Conservation (phyloP, 164 flowering plant genomes). For the Magnolia officinalis region DNA sequence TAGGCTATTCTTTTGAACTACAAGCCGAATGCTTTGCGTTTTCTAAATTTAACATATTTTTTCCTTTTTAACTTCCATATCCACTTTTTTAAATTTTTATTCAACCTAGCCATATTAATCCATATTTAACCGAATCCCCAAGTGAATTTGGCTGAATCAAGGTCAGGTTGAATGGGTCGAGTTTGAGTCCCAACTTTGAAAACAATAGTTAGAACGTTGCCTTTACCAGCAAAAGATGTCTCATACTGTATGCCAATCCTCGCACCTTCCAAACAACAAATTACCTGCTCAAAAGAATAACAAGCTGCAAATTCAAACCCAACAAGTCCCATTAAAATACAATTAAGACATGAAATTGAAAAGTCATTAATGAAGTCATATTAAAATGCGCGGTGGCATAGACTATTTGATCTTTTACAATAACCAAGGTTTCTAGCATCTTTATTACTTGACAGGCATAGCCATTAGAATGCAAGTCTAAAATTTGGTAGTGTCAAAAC, state of each 20-base stretch:
- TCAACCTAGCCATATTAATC: not conserved
- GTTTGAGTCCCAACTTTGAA: constrained; percentile 1
- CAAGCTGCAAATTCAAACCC: constrained; percentile 7
- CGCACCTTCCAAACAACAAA: constrained; percentile 93
- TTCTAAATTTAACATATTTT: not conserved
- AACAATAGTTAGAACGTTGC: not conserved
- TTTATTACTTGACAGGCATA: too few relatives aligned
- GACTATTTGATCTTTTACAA: not conserved
- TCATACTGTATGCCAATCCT: constrained; percentile 95
- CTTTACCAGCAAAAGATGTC: constrained; percentile 86
- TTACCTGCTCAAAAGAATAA: constrained; percentile 49
- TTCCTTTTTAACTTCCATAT: not conserved
- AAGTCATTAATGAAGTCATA: not conserved
- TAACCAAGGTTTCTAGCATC: too few relatives aligned
- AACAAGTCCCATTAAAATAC: not conserved
- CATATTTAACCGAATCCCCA: not conserved
- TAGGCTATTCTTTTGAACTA: too few relatives aligned
- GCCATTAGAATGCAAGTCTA: not conserved
- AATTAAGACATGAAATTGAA: not conserved
- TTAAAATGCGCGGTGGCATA: not conserved
- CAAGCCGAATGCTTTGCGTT: not conserved
- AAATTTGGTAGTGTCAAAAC: not conserved
- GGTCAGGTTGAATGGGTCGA: not conserved
- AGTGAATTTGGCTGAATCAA: not conserved
- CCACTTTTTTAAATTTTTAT: not conserved